These are phyloP conservation scores for Rosa persica DNA, from an alignment of 306 rosid genomes.

Conservation along the genomic window DNA sequence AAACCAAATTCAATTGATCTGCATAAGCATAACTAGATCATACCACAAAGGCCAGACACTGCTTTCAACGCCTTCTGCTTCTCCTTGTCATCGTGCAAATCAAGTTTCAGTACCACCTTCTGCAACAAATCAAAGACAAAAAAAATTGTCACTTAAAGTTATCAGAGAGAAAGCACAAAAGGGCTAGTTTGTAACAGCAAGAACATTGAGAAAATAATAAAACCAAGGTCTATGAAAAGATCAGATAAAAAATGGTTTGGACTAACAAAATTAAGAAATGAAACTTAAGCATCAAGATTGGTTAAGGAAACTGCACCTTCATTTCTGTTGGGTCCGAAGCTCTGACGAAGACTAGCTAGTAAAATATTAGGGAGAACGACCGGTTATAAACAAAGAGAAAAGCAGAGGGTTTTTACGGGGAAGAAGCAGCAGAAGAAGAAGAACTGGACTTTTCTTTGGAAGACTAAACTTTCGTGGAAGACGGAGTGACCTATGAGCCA, in stretches of 20 bases:
- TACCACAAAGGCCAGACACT: conserved; percentile 63
- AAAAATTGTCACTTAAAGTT: not conserved
- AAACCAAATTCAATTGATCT: not conserved
- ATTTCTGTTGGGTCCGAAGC: conserved; percentile 38
- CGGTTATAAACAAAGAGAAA: not conserved
- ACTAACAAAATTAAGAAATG: conserved; percentile 20
- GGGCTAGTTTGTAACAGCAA: not conserved
- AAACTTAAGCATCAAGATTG: not conserved
- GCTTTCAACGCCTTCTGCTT: conserved; percentile 76
- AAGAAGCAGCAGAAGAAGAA: conserved; percentile 26
- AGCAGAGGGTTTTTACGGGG: not conserved
- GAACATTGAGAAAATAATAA: not conserved
- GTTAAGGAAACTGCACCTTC: conserved; percentile 60
- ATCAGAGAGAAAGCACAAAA: not conserved
- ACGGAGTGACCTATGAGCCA: conserved; percentile 3
- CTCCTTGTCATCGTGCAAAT: conserved; percentile 64
- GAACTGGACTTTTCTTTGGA: conserved; percentile 12
- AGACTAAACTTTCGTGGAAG: conserved; percentile 12
- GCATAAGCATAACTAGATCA: not conserved
- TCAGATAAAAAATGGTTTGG: not conserved
- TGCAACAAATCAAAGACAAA: conserved; percentile 28
- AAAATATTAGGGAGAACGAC: not conserved
- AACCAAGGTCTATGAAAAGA: not conserved
- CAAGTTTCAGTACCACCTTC: conserved; percentile 76
- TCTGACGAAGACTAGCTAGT: conserved; percentile 14